phyloP scores from a whole-genome alignment of 169 alveolate genomes.

The Plasmodium inui region DNA sequence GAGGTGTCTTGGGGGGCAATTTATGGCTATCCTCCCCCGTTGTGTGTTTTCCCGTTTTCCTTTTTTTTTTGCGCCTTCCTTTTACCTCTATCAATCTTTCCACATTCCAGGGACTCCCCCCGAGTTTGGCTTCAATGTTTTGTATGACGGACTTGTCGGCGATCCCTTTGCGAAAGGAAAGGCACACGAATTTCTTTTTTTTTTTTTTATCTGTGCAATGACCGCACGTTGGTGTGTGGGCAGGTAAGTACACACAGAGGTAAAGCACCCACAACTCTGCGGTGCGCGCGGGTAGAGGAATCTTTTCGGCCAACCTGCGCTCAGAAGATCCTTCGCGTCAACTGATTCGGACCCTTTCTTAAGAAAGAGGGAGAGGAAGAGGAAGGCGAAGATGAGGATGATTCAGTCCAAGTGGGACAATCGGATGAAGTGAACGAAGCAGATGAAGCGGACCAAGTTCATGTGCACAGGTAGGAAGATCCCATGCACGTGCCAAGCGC shows the following conservation, averaged over 20 bases:
- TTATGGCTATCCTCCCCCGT: neutral
- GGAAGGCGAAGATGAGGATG: neutral
- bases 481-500: neutral
- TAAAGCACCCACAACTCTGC: neutral
- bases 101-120: constrained; percentile 60
- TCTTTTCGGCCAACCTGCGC: constrained; percentile 24
- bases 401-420: neutral
- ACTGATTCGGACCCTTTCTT: constrained; percentile 71
- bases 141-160: constrained; percentile 39
- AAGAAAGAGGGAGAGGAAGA: neutral
- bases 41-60: neutral
- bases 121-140: constrained; percentile 53
- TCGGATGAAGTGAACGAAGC: neutral
- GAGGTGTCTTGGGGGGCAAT: neutral
- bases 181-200: neutral
- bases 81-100: constrained; percentile 56
- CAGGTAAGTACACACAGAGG: neutral
- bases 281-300: neutral
- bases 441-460: neutral
- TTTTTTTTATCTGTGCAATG: neutral
- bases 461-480: neutral
- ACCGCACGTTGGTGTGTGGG: neutral
- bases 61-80: neutral
- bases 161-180: constrained; percentile 18
- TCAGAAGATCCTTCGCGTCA: constrained; percentile 32